These are phyloP conservation scores for Fusarium burgessii DNA, from an alignment of 2,329 filamentous ascomycete genomes.

Conservation along the genomic window DNA sequence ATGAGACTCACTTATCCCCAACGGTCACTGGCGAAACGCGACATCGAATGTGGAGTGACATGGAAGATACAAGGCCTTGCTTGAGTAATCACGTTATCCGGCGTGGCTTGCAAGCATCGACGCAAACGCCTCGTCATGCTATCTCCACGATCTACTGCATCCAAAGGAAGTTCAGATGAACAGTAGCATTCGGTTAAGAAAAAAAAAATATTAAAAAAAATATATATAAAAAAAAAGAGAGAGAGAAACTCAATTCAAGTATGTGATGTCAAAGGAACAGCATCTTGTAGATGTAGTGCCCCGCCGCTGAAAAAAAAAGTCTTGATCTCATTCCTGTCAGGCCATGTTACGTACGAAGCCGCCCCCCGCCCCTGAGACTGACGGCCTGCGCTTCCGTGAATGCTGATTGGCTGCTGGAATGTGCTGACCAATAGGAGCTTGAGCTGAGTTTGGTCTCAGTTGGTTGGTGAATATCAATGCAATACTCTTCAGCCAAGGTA, in stretches of 20 bases:
- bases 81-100: rapidly evolving
- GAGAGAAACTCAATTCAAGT: rapidly evolving
- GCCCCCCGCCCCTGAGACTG: too few species aligned
- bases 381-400: neutral
- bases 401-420: too few species aligned
- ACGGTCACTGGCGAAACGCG: neutral
- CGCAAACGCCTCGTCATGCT: neutral
- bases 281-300: neutral
- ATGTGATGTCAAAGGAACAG: neutral
- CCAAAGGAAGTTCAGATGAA: neutral
- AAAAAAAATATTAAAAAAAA: neutral
- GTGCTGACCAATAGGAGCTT: neutral
- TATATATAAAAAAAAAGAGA: neutral
- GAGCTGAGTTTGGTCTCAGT: too few species aligned
- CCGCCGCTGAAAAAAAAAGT: neutral
- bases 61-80: neutral
- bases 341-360: neutral
- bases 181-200: neutral
- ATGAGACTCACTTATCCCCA: too few species aligned
- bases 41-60: neutral
- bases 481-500: too few species aligned
- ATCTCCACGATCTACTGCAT: neutral
- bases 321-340: too few species aligned
- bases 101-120: neutral
- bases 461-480: neutral